Percentiles rank a stretch among this genome's conserved stretches.
Conservation (phyloP, 306 rosid genomes). For the Senna siamea region DNA sequence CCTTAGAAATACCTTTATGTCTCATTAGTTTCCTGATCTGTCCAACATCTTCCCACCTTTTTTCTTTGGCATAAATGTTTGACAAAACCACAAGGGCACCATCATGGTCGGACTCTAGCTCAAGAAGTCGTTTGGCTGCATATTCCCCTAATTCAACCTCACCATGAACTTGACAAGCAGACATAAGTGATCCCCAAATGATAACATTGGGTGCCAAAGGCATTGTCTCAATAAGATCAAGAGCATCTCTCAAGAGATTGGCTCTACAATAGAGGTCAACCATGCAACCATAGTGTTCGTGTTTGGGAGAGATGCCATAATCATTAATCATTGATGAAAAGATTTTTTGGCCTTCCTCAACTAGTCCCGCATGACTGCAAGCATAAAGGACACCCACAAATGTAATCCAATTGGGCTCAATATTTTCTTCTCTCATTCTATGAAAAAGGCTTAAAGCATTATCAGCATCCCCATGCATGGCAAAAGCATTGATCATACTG, state of each 20-base stretch:
- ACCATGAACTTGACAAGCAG: slow-evolving; percentile 74
- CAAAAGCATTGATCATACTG: slow-evolving; percentile 73
- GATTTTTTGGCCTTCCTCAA: slow-evolving; percentile 60
- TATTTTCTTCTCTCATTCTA: slow-evolving; percentile 61
- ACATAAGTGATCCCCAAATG: slow-evolving; percentile 92
- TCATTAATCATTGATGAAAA: slow-evolving; percentile 71
- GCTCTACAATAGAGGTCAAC: slow-evolving; percentile 89
- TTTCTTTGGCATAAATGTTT: slow-evolving; percentile 77
- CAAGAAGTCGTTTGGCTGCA: slow-evolving; percentile 75
- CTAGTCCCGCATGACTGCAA: slow-evolving; percentile 85
- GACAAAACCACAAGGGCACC: slow-evolving; percentile 85
- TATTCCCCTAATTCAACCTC: slow-evolving; percentile 78
- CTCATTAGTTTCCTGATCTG: slow-evolving; percentile 69
- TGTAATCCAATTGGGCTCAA: slow-evolving; percentile 76
- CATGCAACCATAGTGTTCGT: slow-evolving; percentile 91
- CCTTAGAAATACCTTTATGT: slow-evolving; percentile 64
- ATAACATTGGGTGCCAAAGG: slow-evolving; percentile 75
- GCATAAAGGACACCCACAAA: slow-evolving; percentile 91
- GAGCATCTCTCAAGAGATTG: slow-evolving; percentile 72
- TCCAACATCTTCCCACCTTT: slow-evolving; percentile 78
- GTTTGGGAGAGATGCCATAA: slow-evolving; percentile 67
- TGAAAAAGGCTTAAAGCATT: slow-evolving; percentile 61
- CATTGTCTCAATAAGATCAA: slow-evolving; percentile 78
- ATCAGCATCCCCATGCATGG: slow-evolving; percentile 77
- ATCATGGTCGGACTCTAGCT: slow-evolving; percentile 73